Evolutionary conservation across 179 eudicot genomes (phyloP).

Genomic region (Silene vulgaris): DNA sequence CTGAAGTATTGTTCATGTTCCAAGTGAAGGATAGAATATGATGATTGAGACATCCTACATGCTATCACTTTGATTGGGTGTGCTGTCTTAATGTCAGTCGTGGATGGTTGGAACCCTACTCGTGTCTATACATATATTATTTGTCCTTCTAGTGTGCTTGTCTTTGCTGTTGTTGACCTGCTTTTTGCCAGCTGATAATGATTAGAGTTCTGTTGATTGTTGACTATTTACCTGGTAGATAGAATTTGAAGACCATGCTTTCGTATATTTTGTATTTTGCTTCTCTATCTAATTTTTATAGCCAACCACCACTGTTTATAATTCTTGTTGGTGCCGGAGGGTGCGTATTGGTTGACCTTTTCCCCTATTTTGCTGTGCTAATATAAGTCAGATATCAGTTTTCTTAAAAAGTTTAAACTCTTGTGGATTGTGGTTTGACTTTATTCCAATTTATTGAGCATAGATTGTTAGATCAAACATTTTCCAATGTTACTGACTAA

Average conservation of each 20-base stretch:
- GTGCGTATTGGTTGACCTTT: not conserved
- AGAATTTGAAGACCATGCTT: slow-evolving; percentile 2
- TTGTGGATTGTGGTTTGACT: too few relatives aligned
- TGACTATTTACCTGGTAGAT: not conserved
- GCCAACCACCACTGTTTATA: not conserved
- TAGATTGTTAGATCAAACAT: too few relatives aligned
- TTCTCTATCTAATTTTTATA: not conserved
- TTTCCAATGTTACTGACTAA: too few relatives aligned
- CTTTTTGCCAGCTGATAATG: not conserved
- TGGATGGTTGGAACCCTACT: not conserved
- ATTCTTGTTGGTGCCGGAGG: too few relatives aligned
- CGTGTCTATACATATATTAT: not conserved
- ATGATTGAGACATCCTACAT: not conserved
- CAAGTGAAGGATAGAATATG: not conserved
- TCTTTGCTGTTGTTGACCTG: not conserved
- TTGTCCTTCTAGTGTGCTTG: not conserved
- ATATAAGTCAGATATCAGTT: too few relatives aligned
- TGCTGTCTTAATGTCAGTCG: too few relatives aligned
- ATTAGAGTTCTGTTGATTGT: not conserved
- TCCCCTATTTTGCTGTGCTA: not conserved
- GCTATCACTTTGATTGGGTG: not conserved
- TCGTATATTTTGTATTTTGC: not conserved
- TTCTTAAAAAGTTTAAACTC: too few relatives aligned
- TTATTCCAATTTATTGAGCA: too few relatives aligned
- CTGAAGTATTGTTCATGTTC: not conserved